phyloP scores from a whole-genome alignment of 495 filamentous ascomycete species.

The Aspergillus leporis region DNA sequence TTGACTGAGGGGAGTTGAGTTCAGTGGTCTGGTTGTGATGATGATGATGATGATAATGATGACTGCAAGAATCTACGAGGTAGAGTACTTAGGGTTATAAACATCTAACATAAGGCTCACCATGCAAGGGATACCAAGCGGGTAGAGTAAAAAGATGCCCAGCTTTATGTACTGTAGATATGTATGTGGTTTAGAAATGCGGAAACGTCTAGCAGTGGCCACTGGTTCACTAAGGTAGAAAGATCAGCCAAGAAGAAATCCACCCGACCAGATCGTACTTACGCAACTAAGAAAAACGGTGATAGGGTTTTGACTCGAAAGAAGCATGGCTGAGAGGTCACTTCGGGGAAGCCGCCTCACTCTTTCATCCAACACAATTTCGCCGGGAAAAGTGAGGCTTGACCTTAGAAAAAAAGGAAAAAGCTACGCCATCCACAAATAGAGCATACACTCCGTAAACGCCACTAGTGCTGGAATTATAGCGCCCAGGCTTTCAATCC shows the following conservation, averaged over 20 bases:
- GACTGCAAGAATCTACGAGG: slow-evolving; percentile 15
- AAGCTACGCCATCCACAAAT: slow-evolving; percentile 23
- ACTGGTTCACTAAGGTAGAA: slow-evolving; percentile 8
- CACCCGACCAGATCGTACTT: slow-evolving; percentile 7
- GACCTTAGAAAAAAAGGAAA: slow-evolving; percentile 17
- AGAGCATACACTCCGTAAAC: slow-evolving; percentile 4
- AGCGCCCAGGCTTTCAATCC: slow-evolving; percentile 14
- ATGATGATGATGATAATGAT: slow-evolving; percentile 9
- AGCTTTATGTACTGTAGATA: slow-evolving; percentile 13
- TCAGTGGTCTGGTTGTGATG: not conserved
- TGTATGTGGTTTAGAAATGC: slow-evolving; percentile 16
- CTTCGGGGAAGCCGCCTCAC: slow-evolving; percentile 42
- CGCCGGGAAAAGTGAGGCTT: slow-evolving; percentile 34
- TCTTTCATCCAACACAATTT: slow-evolving; percentile 45
- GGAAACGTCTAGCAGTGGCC: slow-evolving; percentile 6
- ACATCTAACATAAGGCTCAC: slow-evolving; percentile 12
- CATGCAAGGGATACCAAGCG: slow-evolving; percentile 16
- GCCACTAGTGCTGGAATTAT: slow-evolving; percentile 7
- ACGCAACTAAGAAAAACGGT: slow-evolving; percentile 11
- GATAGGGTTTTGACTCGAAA: slow-evolving; percentile 13
- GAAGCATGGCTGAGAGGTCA: slow-evolving; percentile 1
- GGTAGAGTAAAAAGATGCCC: not conserved
- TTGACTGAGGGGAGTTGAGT: not conserved
- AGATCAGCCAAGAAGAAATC: slow-evolving; percentile 9
- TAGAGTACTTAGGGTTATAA: slow-evolving; percentile 19